These are phyloP conservation scores for Helotiales sp. DNA, from an alignment of 2,329 filamentous ascomycete species.

Conservation along the genomic window DNA sequence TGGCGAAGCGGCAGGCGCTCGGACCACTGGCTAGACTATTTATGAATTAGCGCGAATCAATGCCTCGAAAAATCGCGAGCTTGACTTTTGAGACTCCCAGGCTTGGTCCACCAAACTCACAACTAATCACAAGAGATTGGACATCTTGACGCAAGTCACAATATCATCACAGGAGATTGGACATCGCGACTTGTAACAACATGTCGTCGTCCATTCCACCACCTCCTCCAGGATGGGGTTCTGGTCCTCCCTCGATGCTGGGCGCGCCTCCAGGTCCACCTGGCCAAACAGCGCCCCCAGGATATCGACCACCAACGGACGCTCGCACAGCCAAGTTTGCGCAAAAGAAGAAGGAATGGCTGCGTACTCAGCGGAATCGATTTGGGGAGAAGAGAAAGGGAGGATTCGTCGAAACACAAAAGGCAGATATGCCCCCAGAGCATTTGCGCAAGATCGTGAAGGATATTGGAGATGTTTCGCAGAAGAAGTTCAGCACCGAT, in stretches of 20 bases:
- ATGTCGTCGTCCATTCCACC: conserved; percentile 66
- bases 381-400: conserved; percentile 97
- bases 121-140: conserved; percentile 4
- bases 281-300: conserved; percentile 76
- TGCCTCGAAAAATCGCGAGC: background rate
- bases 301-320: conserved; percentile 80
- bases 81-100: background rate
- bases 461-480: conserved; percentile 98
- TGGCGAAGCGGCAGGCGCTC: background rate
- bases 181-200: conserved; percentile 38
- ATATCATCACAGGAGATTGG: conserved; percentile 36
- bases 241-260: conserved; percentile 54
- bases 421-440: conserved; percentile 98
- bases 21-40: background rate
- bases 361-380: conserved; percentile 85
- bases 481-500: conserved; percentile 99
- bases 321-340: conserved; percentile 92
- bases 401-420: conserved; percentile 96
- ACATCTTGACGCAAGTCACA: conserved; percentile 9
- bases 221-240: conserved; percentile 69
- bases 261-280: conserved; percentile 44
- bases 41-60: background rate
- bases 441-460: conserved; percentile 98
- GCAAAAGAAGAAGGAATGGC: conserved; percentile 99
- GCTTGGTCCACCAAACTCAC: background rate